Conservation (phyloP, 1,139 yeast species). For the Petasospora rhodanensis region DNA sequence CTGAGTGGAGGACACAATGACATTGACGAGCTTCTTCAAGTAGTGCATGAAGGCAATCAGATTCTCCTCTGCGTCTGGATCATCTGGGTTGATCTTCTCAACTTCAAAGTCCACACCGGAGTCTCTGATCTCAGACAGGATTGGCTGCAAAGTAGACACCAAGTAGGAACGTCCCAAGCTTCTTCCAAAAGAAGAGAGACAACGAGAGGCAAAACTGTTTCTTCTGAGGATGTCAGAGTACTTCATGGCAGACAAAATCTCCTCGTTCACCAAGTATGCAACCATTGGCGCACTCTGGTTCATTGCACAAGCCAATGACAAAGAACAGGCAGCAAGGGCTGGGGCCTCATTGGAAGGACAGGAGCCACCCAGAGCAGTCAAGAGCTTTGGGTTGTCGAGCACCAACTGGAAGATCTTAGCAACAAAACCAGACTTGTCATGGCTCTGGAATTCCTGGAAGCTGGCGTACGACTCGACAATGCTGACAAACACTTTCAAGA, state of each 20-base stretch:
- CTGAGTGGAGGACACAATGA: conserved; percentile 52
- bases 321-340: conserved; percentile 65
- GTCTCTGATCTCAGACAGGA: conserved; percentile 45
- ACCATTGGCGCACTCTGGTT: conserved; percentile 53
- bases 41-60: conserved; percentile 51
- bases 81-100: conserved; percentile 46
- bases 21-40: conserved; percentile 55
- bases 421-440: conserved; percentile 8
- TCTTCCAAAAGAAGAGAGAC: conserved; percentile 68
- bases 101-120: conserved; percentile 59
- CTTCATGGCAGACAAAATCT: conserved; percentile 54
- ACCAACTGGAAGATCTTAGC: conserved; percentile 16
- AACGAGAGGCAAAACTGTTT: conserved; percentile 77
- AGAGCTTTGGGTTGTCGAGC: conserved; percentile 28
- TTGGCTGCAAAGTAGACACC: conserved; percentile 48
- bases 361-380: conserved; percentile 35
- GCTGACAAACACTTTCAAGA: conserved; percentile 71
- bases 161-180: conserved; percentile 61
- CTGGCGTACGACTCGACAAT: conserved; percentile 45
- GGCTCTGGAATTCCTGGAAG: conserved; percentile 15
- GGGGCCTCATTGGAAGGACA: conserved; percentile 71
- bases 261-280: conserved; percentile 53
- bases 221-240: conserved; percentile 73
- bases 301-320: conserved; percentile 55
- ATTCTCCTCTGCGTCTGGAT: conserved; percentile 39